Conservation (phyloP, 73 alveolate genomes). For the Durusdinium trenchii region DNA sequence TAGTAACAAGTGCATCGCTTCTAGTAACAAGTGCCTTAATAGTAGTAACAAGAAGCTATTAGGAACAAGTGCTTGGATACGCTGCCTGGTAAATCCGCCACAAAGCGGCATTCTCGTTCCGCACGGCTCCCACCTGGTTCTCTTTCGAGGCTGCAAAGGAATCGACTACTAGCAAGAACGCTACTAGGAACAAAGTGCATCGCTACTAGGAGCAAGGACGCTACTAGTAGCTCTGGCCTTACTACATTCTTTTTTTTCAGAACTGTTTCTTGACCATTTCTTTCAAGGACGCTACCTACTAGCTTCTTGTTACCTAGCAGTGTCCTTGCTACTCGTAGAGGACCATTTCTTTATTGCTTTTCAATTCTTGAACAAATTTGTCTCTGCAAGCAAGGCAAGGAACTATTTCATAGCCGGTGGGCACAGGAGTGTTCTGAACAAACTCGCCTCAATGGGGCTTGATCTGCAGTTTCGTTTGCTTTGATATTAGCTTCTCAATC, state of each 20-base stretch:
- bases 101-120: slow-evolving; percentile 76
- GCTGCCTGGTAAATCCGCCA: slow-evolving; percentile 89
- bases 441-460: slow-evolving; percentile 6
- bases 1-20: no score
- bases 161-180: background rate
- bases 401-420: slow-evolving; percentile 87
- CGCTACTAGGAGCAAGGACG: background rate
- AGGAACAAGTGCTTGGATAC: background rate
- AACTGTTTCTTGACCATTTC: no score
- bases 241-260: no score
- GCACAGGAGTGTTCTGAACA: slow-evolving; percentile 54
- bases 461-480: background rate
- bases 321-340: no score
- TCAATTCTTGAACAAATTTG: background rate
- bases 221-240: no score
- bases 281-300: no score
- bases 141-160: background rate
- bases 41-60: no score
- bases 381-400: background rate
- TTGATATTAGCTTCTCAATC: background rate
- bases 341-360: background rate
- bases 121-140: slow-evolving; percentile 70
- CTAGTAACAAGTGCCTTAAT: no score
- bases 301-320: no score
- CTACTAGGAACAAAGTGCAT: no score